Base-by-base conservation (phyloP, 2,329 filamentous ascomycete genomes). In the Cladosporium sphaerospermum region DNA sequence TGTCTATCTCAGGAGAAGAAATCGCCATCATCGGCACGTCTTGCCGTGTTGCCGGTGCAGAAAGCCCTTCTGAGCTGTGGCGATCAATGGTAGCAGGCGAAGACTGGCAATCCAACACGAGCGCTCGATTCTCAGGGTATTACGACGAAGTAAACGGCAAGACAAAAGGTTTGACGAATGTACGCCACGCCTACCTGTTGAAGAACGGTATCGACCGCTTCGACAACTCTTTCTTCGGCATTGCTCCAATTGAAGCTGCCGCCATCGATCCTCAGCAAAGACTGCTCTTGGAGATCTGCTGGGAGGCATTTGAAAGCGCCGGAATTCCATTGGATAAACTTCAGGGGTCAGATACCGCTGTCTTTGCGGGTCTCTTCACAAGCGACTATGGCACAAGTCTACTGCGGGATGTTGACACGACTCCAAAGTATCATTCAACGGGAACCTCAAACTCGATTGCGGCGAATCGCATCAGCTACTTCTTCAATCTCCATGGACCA, bases 211-310 rank as follows among this genome's bases (percentile, higher is more conserved):
- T 55, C 31, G 40, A 52, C 33, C 18, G 52, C 8, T 64, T 64
- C 41, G 63, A 65, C 42, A 55, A 56, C 8, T 33, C 53, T 1
- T 64, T 65, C 46, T 65, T 65, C 51, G 49, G 52, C n/a, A 57
- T 62, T 14, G 52, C 39, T 39, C 53, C 53, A 5, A 45, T 47
- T 11, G 62, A 65, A 44, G 61, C 57, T 32, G 53, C 57, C 14
- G 54, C 54, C 14, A 62, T 65, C 54, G 62, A 65, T 49, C 62
- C 62, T 16, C 61, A 65, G 51, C 61, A 65, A 51, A 54, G 63
- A 2, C 49, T 62, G 23, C 45, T 62, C 9, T 56, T 65, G 2
- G 61, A 64, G 41, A 53, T 44, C 23, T 57, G 60, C 11, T 60
- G 59, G n/a, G 63, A 64, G 28, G 46, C 51, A 3, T 19, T 58